A percentile compares a stretch with the other conserved stretches of the same genome.
These are phyloP conservation scores for Gnetum montanum DNA, from an alignment of 75 land plant genomes.

Conservation along the genomic window DNA sequence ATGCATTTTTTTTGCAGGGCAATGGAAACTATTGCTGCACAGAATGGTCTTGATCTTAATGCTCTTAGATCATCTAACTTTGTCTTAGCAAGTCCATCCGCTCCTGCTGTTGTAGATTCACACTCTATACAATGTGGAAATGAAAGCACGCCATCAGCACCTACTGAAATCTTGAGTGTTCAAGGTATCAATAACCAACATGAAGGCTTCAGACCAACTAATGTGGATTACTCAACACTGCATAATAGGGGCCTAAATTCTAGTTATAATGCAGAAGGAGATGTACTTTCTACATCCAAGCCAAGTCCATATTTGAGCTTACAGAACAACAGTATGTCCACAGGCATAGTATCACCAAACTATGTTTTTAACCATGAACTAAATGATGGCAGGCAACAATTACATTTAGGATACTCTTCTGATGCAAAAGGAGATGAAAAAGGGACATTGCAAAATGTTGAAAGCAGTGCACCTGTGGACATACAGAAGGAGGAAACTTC, in stretches of 20 bases:
- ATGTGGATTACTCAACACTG: conserved; percentile 3
- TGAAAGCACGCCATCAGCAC: conserved; percentile 8
- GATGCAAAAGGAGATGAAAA: neutral
- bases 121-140: conserved; percentile 2
- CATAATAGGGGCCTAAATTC: neutral
- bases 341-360: neutral
- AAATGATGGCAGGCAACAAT: neutral
- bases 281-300: neutral
- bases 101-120: conserved; percentile 20
- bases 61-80: conserved; percentile 42
- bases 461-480: neutral
- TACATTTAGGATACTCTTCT: conserved; percentile 5
- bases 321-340: neutral
- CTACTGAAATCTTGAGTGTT: neutral
- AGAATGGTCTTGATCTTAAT: conserved; percentile 61
- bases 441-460: neutral
- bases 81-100: conserved; percentile 28
- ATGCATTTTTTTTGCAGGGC: conserved; percentile 32
- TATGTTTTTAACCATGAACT: neutral
- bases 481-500: neutral
- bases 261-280: too few relatives aligned
- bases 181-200: conserved; percentile 4
- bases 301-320: neutral
- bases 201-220: conserved; percentile 3
- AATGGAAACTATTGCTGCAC: conserved; percentile 67